Base-by-base conservation (phyloP, 805 yeast species). In the Myxozyma melibiosi region DNA sequence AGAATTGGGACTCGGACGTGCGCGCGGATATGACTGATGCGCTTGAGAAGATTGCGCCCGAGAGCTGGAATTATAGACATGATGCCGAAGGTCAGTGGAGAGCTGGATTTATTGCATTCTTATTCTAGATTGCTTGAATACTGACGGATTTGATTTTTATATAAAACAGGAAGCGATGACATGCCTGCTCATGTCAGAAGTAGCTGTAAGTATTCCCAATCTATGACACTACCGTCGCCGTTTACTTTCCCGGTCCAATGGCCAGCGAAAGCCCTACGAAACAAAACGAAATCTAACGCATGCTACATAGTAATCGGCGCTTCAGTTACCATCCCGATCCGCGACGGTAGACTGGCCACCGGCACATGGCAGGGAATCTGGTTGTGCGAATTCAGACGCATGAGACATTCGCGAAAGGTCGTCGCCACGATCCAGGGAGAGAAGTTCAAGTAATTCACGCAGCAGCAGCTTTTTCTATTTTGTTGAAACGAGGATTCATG, bases 311-410 rank as follows among this genome's bases (percentile, higher is more conserved):
- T 81, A 46, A 78, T 85, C 8, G 94, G 95, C 18, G 85, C 82
- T 6, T 76, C 82, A 2, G 72, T 88, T 27, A 75, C 81, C 2
- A 81, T 88, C 41, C 95, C 95, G 1, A 86, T 88, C 47, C 68
- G 77, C 22, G 80, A 86, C 65, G 95, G 95, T 1, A 69, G 75
- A 33, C 72, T 88, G 53, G 85, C 84, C 1, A 77, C 84, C 0
- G 95, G 95, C 1, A 88, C 94, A 0, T 88, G 95, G 95, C 95
- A 88, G 68, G 95, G 94, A 0, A 79, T 88, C 40, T 88, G 86
- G 77, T 74, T 85, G 48, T 76, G 87, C 66, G 95, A 88, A 69
- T 88, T 88, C 71, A 78, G 95, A 65, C 76, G 76, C 44, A 78
- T 81, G 69, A 72, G 74, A 64, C 92, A 88, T 66, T 71, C 84